Evolutionary conservation across 2,329 filamentous ascomycete genomes (phyloP).

Genomic region (Pseudonectria foliicola): DNA sequence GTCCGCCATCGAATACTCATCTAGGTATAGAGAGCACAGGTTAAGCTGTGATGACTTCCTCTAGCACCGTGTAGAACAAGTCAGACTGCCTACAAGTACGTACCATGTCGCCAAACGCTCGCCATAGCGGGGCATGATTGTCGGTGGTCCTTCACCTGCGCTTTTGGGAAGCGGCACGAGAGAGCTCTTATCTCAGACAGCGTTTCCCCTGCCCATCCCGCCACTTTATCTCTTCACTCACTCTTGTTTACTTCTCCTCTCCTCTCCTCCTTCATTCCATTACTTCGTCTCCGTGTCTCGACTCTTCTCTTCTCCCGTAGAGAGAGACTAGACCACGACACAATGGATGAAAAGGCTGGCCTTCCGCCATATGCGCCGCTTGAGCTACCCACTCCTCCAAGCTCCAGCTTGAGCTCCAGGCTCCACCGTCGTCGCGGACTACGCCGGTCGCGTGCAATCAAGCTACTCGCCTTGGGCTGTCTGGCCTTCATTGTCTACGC

Average conservation of each 20-base stretch:
- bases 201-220: constrained; percentile 3
- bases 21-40: no score
- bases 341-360: constrained; percentile 34
- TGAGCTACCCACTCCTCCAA: constrained; percentile 20
- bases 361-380: constrained; percentile 39
- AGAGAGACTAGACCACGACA: not conserved
- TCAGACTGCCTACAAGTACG: no score
- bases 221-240: constrained; percentile 1
- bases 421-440: constrained; percentile 22
- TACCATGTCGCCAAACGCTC: not conserved
- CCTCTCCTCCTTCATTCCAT: not conserved
- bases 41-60: no score
- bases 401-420: constrained; percentile 5
- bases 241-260: constrained; percentile 1
- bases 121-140: constrained; percentile 15
- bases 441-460: constrained; percentile 38
- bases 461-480: constrained; percentile 37
- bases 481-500: constrained; percentile 45
- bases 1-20: no score
- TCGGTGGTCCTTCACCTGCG: constrained; percentile 7
- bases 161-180: constrained; percentile 4
- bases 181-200: constrained; percentile 12
- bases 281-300: not conserved
- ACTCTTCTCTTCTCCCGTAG: not conserved
- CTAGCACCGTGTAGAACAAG: no score